Evolutionary conservation across 768 basidiomycete genomes (phyloP), one percentile per base, ranked within the genome.

Genomic region (Amanita rimosa): DNA sequence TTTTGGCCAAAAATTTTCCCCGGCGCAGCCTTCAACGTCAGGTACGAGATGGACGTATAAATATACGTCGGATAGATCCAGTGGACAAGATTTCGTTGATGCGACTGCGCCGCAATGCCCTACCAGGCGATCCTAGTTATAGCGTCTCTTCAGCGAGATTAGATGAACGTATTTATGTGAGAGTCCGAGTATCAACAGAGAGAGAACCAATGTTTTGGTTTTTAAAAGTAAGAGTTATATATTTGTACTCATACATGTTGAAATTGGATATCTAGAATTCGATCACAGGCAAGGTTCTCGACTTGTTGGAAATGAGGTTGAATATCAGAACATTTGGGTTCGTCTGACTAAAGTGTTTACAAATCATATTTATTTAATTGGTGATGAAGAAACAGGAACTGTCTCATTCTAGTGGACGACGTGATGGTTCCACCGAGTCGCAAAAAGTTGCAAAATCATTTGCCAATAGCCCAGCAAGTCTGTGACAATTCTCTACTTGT

Each of bases 81-180:
- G 61, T 71, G 51, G 71, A 72, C 49, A 78, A 76, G 55, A 58
- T 88, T 14, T 76, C 81, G 56, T 58, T 81, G 4, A 85, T 90
- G 74, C 85, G 79, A 58, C 74, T 91, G 73, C 78, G 81, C 47
- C 85, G 84, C 58, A 71, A 68, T 34, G 89, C 89, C 9, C 55
- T 66, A 36, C 76, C 85, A 2, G 77, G 68, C 6, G 79, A 89
- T 55, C 69, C 75, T 16, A 78, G 73, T 55, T 79, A 83, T 57
- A 73, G 66, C 45, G 46, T 62, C 1, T 65, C 69, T 9, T 62
- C 65, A 13, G 61, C 78, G 1, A 65, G 78, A 11, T 57, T 76
- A 38, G 73, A 76, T 19, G 71, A 85, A 50, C 74, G 85, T 19
- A 54, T 84, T 36, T 75, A 84, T 59, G 55, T 87, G 29, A 75